Base-by-base conservation (phyloP, 2,329 filamentous ascomycete species). In the Botrytis hyacinthi region DNA sequence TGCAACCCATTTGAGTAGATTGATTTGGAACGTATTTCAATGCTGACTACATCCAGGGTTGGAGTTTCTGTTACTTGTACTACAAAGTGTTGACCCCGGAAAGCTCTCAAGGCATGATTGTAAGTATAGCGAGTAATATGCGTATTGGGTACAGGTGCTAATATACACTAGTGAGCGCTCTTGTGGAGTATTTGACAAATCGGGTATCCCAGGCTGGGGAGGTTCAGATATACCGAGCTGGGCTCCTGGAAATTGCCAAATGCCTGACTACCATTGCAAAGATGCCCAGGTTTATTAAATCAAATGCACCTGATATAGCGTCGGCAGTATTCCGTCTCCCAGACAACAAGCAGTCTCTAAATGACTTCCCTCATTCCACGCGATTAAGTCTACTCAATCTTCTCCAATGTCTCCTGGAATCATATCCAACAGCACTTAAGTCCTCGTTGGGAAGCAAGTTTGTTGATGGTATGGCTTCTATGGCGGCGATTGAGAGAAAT, bases 401-500 rank as follows among this genome's bases (percentile, higher is more conserved):
- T 6, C 59, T 80, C 14, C 70, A 74, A 29, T 65, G 71, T 3
- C 44, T 81, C 3, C 70, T 77, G n/a, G 68, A 72, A 29, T 73
- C 73, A 35, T 75, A 76, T 61, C 60, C 70, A 9, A 46, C 57
- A 16, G 57, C 67, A 29, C 62, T 80, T 16, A 75, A 73, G 22
- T 74, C 75, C 42, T 74, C 78, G 59, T 37, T 76, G 22, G 76
- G 74, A 10, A 72, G 72, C 12, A 37, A 60, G 8, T 74, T 80
- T 42, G 74, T 80, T n/a, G 57, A 70, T 10, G 79, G 78, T 0
- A 42, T 80, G 44, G 73, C 78, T 20, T 44, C 75, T 20, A 71
- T 81, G 63, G 77, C 76, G 26, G 75, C 76, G 26, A 72, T 76
- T 54, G 80, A 81, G 66, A 80, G 80, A 65, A 76, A 76, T 29